These are phyloP conservation scores for Boletus insuetus DNA, from an alignment of 768 basidiomycete species.

Conservation along the genomic window DNA sequence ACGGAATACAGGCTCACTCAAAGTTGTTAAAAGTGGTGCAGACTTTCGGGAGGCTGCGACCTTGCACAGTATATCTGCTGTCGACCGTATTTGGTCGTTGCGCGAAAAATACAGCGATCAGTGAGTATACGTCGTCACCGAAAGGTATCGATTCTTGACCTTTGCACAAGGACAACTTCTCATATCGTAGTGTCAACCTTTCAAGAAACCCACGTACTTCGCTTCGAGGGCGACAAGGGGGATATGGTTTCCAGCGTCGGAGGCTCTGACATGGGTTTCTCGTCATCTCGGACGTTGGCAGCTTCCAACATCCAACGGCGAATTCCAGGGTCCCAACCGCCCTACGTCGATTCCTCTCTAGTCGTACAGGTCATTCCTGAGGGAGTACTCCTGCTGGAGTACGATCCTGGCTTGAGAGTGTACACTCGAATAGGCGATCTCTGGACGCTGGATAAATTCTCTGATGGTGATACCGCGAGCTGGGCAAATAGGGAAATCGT, in stretches of 20 bases:
- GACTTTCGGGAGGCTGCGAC: conserved; percentile 66
- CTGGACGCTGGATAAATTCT: conserved; percentile 38
- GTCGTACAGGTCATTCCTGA: conserved; percentile 72
- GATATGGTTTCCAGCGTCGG: conserved; percentile 20
- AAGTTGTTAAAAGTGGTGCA: conserved; percentile 77
- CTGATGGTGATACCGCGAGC: conserved; percentile 15
- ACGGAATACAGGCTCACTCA: conserved; percentile 70
- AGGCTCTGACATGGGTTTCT: conserved; percentile 50
- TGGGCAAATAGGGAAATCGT: conserved; percentile 49
- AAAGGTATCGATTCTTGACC: background rate
- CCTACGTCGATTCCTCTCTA: conserved; percentile 47
- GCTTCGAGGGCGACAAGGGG: conserved; percentile 37
- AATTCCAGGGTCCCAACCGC: conserved; percentile 17
- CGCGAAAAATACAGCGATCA: conserved; percentile 43
- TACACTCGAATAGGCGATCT: conserved; percentile 40
- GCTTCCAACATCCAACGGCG: conserved; percentile 52
- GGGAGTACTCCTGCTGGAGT: conserved; percentile 55
- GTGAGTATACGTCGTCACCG: conserved; percentile 37
- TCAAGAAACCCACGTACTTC: conserved; percentile 51
- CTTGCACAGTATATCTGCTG: conserved; percentile 53
- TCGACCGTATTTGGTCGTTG: conserved; percentile 65
- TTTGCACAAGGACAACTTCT: conserved; percentile 44
- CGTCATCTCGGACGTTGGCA: conserved; percentile 56
- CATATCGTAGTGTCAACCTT: conserved; percentile 62
- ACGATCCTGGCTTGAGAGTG: conserved; percentile 42